Evolutionary conservation across 768 basidiomycete genomes (phyloP).

Genomic region (Leccinellum luteum): DNA sequence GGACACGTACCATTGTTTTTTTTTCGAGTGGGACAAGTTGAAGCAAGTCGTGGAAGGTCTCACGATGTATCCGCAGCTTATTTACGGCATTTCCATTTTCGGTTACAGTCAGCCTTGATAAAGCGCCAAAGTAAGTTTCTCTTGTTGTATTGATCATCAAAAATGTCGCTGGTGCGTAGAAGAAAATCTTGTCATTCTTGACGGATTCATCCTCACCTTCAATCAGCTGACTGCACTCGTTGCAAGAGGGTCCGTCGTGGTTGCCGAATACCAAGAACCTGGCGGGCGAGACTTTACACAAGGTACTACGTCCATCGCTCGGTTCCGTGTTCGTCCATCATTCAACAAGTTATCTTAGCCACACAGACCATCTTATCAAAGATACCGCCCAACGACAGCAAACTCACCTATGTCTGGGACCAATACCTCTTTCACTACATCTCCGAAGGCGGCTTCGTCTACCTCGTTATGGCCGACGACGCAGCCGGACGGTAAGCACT

Average conservation of each 20-base stretch:
- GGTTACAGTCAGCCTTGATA: not conserved
- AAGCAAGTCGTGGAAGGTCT: conserved; percentile 23
- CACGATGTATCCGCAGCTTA: not conserved
- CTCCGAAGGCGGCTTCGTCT: conserved; percentile 82
- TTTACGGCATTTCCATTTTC: conserved; percentile 20
- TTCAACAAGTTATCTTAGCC: conserved; percentile 43
- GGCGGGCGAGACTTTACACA: conserved; percentile 86
- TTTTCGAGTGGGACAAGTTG: conserved; percentile 5
- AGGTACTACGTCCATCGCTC: conserved; percentile 50
- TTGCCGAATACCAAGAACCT: conserved; percentile 78
- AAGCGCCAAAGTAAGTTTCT: no score
- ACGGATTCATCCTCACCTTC: not conserved
- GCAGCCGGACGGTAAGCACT: conserved; percentile 73
- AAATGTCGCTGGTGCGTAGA: conserved; percentile 28
- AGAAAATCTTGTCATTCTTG: not conserved
- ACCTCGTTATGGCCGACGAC: conserved; percentile 94
- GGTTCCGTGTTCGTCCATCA: not conserved
- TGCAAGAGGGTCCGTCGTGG: conserved; percentile 70
- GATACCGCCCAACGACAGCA: conserved; percentile 89
- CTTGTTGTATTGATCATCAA: not conserved
- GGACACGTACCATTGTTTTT: conserved; percentile 34
- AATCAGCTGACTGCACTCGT: conserved; percentile 80
- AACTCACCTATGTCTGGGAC: conserved; percentile 86
- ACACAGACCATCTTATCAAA: conserved; percentile 88
- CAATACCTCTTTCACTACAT: conserved; percentile 94